Base-by-base conservation (phyloP, 768 basidiomycete genomes). In the Rhodotorula kratochvilovae region DNA sequence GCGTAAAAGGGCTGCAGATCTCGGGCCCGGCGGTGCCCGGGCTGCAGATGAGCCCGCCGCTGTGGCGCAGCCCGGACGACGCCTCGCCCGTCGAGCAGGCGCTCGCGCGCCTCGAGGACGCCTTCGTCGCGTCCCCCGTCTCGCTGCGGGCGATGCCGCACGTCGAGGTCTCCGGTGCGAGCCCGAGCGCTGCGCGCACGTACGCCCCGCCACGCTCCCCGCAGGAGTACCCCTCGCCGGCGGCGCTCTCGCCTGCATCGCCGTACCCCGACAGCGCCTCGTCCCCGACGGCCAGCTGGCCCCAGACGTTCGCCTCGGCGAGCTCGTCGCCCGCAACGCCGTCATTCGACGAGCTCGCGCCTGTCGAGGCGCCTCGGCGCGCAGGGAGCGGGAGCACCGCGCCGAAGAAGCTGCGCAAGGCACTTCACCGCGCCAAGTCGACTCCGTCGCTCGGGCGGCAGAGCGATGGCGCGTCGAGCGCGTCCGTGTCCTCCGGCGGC, bases 391-490 rank as follows among this genome's bases (percentile, higher is more conserved):
- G 21, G 31, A 7, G 45, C 19, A 16, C 16, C 16, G 33, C 1
- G 13, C 29, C 64, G 23, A 68, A 65, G 36, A 72, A 72, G n/a
- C 67, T 72, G 25, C 71, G 71, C 51, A 72, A 72, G 53, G 50
- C 42, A 2, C n/a, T 62, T 2, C 45, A 46, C 50, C 59, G 51
- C 39, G 51, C 50, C 46, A 67, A 67, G 53, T 53, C 59, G 15
- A 54, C 59, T 0, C 66, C 59, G 1, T 43, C 58, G n/a, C 57
- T 59, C n/a, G 21, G 54, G 23, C 54, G 48, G 25, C 48, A 35
- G 25, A 31, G 23, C 33, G 17, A 25, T 17, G 39, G 23, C 42
- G 7, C 55, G 35, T 56, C 45, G 10, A 15, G 7, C n/a, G 29
- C 21, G 65, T 56, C 35, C 21, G 21, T 25, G 29, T 29, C 31